Base-by-base conservation (phyloP, 169 alveolate genomes). In the Plasmodium reichenowi region DNA sequence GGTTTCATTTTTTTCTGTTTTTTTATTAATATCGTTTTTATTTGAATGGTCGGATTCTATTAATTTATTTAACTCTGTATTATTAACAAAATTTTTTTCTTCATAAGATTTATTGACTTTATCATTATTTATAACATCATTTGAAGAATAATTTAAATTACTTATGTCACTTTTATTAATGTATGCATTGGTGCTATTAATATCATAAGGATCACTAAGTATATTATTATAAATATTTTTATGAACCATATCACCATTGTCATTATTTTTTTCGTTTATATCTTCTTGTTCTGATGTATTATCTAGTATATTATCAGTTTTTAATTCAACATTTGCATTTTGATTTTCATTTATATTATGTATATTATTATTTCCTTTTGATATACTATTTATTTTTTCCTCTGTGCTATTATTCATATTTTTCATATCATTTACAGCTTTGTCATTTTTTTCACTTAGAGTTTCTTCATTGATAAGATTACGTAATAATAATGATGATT, bases 381-480 rank as follows among this genome's bases (percentile, higher is more conserved):
- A 17, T 47, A 59, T 47, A 24, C 24, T 32, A 13, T 24, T 50
- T 20, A 29, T 45, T n/a, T 26, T 54, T 9, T 63, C 22, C 32
- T 12, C 52, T 76, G 48, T 64, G 24, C 56, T 66, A 32, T 43
- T 76, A 48, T 76, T 76, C 54, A 63, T 32, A 48, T 38, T 50
- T 76, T 76, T 64, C 64, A 64, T 59, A 9, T 64, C 66, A 24
- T 15, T 24, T 63, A 63, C 72, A 15, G 32, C 66, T 32, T 76
- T 76, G 48, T 76, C 76, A 64, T 58, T 63, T 70, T 48, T 17
- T 45, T 10, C 45, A 26, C 52, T 76, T 47, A 47, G 20, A 9
- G 68, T 76, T 20, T 76, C 89, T 64, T 76, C 76, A 62, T 76
- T 50, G 54, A 45, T 43, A 76, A 76, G 66, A 66, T 76, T 76